These are phyloP conservation scores for Eragrostis tef DNA, from an alignment of 202 grass and related monocot genomes.

Conservation along the genomic window DNA sequence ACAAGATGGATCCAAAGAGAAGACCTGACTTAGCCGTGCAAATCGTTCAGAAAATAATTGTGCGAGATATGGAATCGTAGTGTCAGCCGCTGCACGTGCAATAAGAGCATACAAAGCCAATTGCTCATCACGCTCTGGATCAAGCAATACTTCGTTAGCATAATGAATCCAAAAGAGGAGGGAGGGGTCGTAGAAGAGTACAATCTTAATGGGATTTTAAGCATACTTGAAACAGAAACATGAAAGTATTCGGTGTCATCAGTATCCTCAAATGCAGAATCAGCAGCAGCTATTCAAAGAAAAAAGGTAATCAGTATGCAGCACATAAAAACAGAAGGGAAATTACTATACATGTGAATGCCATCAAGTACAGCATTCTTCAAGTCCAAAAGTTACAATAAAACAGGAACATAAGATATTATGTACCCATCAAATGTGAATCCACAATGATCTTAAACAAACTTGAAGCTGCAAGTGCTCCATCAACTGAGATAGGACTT, in stretches of 20 bases:
- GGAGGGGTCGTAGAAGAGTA: slow-evolving; percentile 16
- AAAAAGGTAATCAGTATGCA: slow-evolving; percentile 51
- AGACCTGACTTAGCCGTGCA: slow-evolving; percentile 72
- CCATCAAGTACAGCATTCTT: slow-evolving; percentile 12
- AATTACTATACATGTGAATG: background rate
- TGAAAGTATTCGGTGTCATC: slow-evolving; percentile 93
- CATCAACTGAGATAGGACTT: slow-evolving; percentile 68
- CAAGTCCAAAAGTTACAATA: background rate
- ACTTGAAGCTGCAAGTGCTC: slow-evolving; percentile 75
- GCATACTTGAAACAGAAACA: slow-evolving; percentile 98
- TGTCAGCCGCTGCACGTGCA: slow-evolving; percentile 79
- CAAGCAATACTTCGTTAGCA: slow-evolving; percentile 49
- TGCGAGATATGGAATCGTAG: slow-evolving; percentile 77
- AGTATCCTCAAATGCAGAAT: slow-evolving; percentile 91
- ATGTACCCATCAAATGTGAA: slow-evolving; percentile 87
- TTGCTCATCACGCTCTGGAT: slow-evolving; percentile 91
- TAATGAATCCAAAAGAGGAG: slow-evolving; percentile 15
- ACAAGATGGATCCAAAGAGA: slow-evolving; percentile 34
- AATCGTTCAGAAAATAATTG: slow-evolving; percentile 82
- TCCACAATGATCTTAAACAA: slow-evolving; percentile 94
- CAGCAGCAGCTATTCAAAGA: slow-evolving; percentile 83
- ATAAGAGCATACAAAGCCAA: slow-evolving; percentile 91
- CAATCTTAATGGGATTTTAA: slow-evolving; percentile 39
- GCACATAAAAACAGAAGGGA: slow-evolving; percentile 20
- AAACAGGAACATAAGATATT: slow-evolving; percentile 36